phyloP scores from a whole-genome alignment of 177 flowering plant genomes.

The Vitis hybrid region DNA sequence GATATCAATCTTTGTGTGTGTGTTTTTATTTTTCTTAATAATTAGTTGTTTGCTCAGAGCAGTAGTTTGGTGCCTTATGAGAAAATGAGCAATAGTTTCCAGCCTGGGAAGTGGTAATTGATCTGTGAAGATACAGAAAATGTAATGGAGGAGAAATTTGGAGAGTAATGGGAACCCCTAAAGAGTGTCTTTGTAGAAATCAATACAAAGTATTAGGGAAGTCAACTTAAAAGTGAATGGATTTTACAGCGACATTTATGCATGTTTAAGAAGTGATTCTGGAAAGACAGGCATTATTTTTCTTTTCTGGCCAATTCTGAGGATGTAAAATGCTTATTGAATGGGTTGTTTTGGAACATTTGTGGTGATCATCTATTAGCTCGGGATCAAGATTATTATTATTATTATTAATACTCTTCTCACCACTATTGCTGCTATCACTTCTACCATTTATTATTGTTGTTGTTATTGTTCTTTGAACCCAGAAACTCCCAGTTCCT shows the following conservation, averaged over 20 bases:
- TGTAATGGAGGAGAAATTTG: background rate
- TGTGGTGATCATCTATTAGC: background rate
- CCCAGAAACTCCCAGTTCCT: too few relatives aligned
- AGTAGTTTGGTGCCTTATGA: background rate
- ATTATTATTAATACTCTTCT: too few relatives aligned
- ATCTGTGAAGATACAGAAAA: background rate
- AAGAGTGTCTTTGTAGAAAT: background rate
- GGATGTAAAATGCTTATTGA: too few relatives aligned
- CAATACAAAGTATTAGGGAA: background rate
- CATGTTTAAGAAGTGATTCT: too few relatives aligned
- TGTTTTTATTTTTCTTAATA: background rate
- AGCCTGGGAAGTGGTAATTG: background rate
- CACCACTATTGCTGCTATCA: too few relatives aligned
- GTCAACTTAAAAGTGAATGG: background rate
- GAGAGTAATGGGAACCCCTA: background rate
- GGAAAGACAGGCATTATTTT: too few relatives aligned
- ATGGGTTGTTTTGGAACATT: background rate
- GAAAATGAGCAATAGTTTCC: background rate
- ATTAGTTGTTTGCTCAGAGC: background rate
- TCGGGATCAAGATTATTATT: background rate
- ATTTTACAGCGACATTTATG: background rate
- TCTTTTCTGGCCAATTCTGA: too few relatives aligned
- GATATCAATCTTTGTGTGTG: background rate
- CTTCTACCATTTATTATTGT: too few relatives aligned
- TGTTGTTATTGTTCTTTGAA: too few relatives aligned